phyloP scores from a whole-genome alignment of 169 alveolate species.

The Ichthyophthirius multifiliis region DNA sequence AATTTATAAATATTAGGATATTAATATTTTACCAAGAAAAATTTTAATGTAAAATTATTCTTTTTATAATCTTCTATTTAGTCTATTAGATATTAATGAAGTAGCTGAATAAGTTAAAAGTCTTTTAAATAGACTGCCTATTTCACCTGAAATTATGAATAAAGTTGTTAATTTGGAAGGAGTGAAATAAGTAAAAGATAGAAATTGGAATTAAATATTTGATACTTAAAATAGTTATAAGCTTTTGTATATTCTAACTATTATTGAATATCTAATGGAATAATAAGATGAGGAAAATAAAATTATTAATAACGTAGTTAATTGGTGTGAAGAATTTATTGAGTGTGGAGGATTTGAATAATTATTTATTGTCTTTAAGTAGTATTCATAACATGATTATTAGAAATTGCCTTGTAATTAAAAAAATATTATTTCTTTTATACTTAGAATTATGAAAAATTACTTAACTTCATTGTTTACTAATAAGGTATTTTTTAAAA shows the following conservation, averaged over 20 bases:
- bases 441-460: constrained; percentile 50
- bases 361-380: constrained; percentile 40
- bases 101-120: constrained; percentile 55
- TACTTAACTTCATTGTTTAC: constrained; percentile 70
- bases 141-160: constrained; percentile 55
- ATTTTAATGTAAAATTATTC: background rate
- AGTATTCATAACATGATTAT: constrained; percentile 7
- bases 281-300: background rate
- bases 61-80: background rate
- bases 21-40: background rate
- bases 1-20: background rate
- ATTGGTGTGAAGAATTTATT: constrained; percentile 59
- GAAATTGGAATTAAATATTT: background rate
- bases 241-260: background rate
- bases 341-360: constrained; percentile 63
- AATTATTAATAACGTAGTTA: background rate
- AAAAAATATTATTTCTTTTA: constrained; percentile 58
- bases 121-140: constrained; percentile 50
- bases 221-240: background rate
- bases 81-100: constrained; percentile 27
- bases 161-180: constrained; percentile 48
- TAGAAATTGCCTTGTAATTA: constrained; percentile 21
- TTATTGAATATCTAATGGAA: constrained; percentile 6
- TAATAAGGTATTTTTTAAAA: constrained; percentile 27
- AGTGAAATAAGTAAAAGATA: background rate